phyloP scores from a whole-genome alignment of 2,329 filamentous ascomycete genomes.

The Cladorrhinum sp. region DNA sequence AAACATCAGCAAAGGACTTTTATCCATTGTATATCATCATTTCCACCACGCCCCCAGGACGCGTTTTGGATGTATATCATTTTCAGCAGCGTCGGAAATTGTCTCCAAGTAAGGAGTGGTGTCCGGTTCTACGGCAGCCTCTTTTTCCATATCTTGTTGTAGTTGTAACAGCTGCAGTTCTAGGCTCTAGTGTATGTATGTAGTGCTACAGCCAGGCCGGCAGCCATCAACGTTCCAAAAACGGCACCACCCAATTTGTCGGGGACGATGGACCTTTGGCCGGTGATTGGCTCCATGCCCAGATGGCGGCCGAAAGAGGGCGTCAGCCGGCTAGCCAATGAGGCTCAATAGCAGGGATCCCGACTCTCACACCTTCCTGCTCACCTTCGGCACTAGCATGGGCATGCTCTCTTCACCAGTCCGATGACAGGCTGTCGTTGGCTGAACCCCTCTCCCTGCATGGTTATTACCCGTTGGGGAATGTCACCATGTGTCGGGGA shows the following conservation, averaged over 20 bases:
- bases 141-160: background rate
- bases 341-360: constrained; percentile 29
- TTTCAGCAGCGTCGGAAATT: background rate
- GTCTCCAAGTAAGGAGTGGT: constrained; percentile 1
- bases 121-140: constrained; percentile 9
- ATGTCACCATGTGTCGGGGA: background rate
- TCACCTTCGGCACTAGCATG: constrained; percentile 30
- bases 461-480: constrained; percentile 24
- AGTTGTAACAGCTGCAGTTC: background rate
- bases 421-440: constrained; percentile 22
- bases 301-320: constrained; percentile 26
- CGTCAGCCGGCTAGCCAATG: constrained; percentile 28
- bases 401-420: constrained; percentile 17
- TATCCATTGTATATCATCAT: background rate
- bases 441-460: constrained; percentile 19
- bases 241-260: constrained; percentile 21
- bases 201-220: background rate
- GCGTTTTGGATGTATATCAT: background rate
- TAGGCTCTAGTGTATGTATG: background rate
- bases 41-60: constrained; percentile 1
- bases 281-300: constrained; percentile 11
- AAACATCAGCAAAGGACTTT: background rate
- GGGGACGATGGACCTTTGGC: background rate
- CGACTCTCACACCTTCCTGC: constrained; percentile 27
- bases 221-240: constrained; percentile 12